Percentiles rank a stretch among this genome's conserved stretches.
phyloP scores from a whole-genome alignment of 352 stramenopile species.

The Pythium insidiosum region DNA sequence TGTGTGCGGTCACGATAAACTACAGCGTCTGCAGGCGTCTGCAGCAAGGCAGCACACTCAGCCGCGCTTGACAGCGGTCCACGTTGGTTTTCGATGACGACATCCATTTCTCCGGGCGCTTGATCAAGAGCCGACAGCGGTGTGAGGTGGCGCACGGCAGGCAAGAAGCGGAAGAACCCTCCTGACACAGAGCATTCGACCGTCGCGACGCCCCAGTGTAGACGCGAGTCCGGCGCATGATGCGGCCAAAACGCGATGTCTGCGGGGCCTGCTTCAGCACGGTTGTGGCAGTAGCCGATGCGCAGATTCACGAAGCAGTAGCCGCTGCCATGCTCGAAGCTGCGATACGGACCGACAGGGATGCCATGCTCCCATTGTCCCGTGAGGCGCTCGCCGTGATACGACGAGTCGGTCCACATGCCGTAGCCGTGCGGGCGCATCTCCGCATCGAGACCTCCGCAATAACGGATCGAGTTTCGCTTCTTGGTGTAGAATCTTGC shows the following conservation, averaged over 20 bases:
- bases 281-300: constrained; percentile 37
- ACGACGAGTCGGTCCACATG: constrained; percentile 48
- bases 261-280: constrained; percentile 17
- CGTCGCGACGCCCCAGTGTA: constrained; percentile 66
- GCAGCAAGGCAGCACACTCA: constrained; percentile 27
- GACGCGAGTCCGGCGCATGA: constrained; percentile 22
- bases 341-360: constrained; percentile 52
- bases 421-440: constrained; percentile 41
- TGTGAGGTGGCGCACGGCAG: constrained; percentile 42
- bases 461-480: constrained; percentile 29
- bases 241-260: constrained; percentile 40
- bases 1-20: constrained; percentile 29
- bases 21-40: constrained; percentile 34
- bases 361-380: constrained; percentile 41
- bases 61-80: constrained; percentile 23
- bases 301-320: constrained; percentile 43
- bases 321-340: constrained; percentile 38
- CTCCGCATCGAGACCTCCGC: constrained; percentile 27
- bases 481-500: constrained; percentile 16
- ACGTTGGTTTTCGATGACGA: too few relatives aligned
- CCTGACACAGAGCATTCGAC: constrained; percentile 65
- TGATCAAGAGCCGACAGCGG: neutral
- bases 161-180: constrained; percentile 55
- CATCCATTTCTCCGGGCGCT: too few relatives aligned
- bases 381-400: constrained; percentile 41